Base-by-base conservation (phyloP, 108 stramenopile species). In the Skeletonema marinoi region DNA sequence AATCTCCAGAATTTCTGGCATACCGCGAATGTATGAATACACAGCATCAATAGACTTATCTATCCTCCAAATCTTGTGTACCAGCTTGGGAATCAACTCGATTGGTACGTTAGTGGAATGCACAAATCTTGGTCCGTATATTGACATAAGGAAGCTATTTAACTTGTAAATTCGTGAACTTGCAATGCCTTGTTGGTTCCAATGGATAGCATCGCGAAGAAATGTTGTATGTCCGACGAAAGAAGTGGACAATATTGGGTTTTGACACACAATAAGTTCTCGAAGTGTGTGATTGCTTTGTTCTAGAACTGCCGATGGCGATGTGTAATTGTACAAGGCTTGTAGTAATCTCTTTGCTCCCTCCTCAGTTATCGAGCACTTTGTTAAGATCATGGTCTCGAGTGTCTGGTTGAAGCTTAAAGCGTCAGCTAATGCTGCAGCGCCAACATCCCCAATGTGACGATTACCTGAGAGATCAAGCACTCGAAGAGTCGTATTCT, bases 241-340 rank as follows among this genome's bases (percentile, higher is more conserved):
- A 58, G 63, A 60, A 35, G 58, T 33, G 0, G 42, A 67, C 3
- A 54, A 32, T 25, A 41, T 32, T 68, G 41, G 38, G 41, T 56
- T 56, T 56, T 56, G 54, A 44, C 75, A 75, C 21, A 75, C 6
- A 9, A 67, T 32, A 14, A 75, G 29, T 32, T 68, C 75, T 39
- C 21, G 32, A 25, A 75, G 60, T 25, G 66, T 39, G 59, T 75
- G 75, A 46, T 75, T 75, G 60, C 75, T 75, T 16, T 60, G 12
- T 12, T 44, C 65, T n/a, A 68, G 17, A 14, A 75, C 14, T 38
- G 36, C 32, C 9, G 7, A 14, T 59, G 75, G 66, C 30, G 75
- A 67, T 33, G 25, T 46, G 12, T 46, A 60, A 61, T 54, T 30
- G 60, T 75, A 75, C 16, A 75, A 60, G 32, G 75, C 67, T 32